Evolutionary conservation across 805 yeast genomes (phyloP), one percentile per base, ranked within the genome.

Genomic region (Hanseniaspora opuntiae): DNA sequence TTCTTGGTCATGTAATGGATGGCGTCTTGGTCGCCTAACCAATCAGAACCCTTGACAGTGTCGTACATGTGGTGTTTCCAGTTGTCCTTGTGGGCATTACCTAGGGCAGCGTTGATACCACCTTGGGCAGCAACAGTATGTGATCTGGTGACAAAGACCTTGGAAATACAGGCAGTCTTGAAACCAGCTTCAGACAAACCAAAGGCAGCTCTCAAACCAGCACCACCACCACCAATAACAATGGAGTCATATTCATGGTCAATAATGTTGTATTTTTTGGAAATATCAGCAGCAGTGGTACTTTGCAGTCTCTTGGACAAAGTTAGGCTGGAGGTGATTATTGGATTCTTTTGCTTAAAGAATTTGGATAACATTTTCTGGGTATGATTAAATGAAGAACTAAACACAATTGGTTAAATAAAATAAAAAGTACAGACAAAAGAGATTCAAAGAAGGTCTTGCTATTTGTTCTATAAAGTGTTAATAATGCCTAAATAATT

Each of bases 61-160:
- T 90, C 98, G 72, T 93, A 90, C 97, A 90, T 89, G 71, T 90
- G 98, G 97, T 97, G 93, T 71, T 86, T 95, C 98, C 98, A 90
- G 74, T 89, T 89, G 71, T 90, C 98, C 61, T 79, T 76, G 74
- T 93, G 97, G 96, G 90, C 90, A 77, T 90, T 90, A 62, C 97
- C 98, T 60, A 90, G 77, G 32, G 98, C 98, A 60, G 97, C 98
- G 65, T 90, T 90, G 72, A 90, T 93, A 74, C 98, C 98, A 73
- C 98, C 98, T 73, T 90, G 98, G 50, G 98, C 98, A 55, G 97
- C 97, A 50, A 90, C 98, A 20, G 98, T 90, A 69, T 90, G 98
- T 19, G 97, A 89, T 73, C 98, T 84, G 32, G 98, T 90, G 54
- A 97, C 98, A 77, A 90, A 90, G 64, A 90, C 79, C 73, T 90